These are phyloP conservation scores for Gentiana dahurica DNA, from an alignment of 257 asterid genomes.

Conservation along the genomic window DNA sequence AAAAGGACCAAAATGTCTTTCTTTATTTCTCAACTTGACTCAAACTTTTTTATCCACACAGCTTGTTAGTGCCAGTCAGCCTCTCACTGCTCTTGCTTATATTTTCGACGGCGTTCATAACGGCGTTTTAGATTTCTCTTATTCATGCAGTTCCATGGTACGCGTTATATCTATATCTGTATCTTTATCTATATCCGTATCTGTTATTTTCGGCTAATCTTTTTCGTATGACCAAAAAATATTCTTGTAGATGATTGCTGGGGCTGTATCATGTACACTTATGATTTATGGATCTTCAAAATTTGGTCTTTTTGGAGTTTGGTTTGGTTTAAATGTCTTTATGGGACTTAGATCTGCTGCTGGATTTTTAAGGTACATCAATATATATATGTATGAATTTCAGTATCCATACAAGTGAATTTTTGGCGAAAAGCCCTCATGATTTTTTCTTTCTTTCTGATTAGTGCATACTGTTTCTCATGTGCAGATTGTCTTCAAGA, in stretches of 20 bases:
- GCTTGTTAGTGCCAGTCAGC: slow-evolving; percentile 35
- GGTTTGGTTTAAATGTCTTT: slow-evolving; percentile 33
- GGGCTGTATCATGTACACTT: slow-evolving; percentile 22
- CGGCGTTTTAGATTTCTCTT: slow-evolving; percentile 36
- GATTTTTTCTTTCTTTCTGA: no score
- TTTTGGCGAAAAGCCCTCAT: no score
- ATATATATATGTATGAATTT: no score
- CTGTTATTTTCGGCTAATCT: background rate
- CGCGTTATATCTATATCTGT: background rate
- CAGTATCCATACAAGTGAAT: no score
- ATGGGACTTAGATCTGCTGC: slow-evolving; percentile 26
- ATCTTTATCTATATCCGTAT: no score
- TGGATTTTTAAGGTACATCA: slow-evolving; percentile 25
- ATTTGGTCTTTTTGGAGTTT: slow-evolving; percentile 29
- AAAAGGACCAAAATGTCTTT: no score
- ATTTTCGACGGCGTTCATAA: slow-evolving; percentile 38
- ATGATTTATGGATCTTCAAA: slow-evolving; percentile 20
- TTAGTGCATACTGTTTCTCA: no score
- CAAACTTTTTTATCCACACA: background rate
- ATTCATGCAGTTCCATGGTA: slow-evolving; percentile 38
- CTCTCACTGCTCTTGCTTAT: slow-evolving; percentile 30
- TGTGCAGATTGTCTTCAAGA: no score
- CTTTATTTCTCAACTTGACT: background rate
- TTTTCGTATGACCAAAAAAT: background rate
- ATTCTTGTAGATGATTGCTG: slow-evolving; percentile 23